A percentile compares a stretch with the other conserved stretches of the same genome.
These are phyloP conservation scores for Somion occarium DNA, from an alignment of 1,284 basidiomycete genomes.

Conservation along the genomic window DNA sequence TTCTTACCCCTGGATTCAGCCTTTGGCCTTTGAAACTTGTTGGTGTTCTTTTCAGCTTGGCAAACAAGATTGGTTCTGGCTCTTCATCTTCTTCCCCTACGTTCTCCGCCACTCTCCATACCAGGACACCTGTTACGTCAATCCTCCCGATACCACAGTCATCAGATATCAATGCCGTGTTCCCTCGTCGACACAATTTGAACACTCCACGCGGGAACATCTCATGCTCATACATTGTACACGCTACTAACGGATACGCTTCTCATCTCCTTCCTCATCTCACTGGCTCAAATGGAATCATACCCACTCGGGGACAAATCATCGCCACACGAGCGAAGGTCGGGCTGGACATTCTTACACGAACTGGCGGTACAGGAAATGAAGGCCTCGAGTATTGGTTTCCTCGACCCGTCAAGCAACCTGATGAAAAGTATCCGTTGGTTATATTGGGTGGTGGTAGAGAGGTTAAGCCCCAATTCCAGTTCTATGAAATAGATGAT, in stretches of 20 bases:
- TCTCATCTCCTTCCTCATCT: slow-evolving; percentile 62
- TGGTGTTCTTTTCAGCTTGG: slow-evolving; percentile 52
- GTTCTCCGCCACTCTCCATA: slow-evolving; percentile 55
- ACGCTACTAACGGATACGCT: slow-evolving; percentile 80
- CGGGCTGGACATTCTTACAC: slow-evolving; percentile 27
- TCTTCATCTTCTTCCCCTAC: slow-evolving; percentile 18
- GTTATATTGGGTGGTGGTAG: slow-evolving; percentile 74
- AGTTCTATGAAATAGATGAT: slow-evolving; percentile 61
- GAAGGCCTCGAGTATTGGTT: slow-evolving; percentile 76
- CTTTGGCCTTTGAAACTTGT: slow-evolving; percentile 79
- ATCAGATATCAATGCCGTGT: slow-evolving; percentile 1
- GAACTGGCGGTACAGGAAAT: slow-evolving; percentile 28
- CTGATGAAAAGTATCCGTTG: slow-evolving; percentile 37
- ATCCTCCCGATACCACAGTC: slow-evolving; percentile 27
- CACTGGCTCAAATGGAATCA: slow-evolving; percentile 47
- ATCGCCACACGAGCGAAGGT: slow-evolving; percentile 55
- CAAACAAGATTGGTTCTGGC: slow-evolving; percentile 19
- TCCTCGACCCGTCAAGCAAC: slow-evolving; percentile 46
- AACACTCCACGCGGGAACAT: slow-evolving; percentile 58
- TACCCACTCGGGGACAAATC: slow-evolving; percentile 74
- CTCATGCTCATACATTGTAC: slow-evolving; percentile 57
- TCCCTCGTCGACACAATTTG: slow-evolving; percentile 43
- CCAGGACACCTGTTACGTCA: slow-evolving; percentile 59
- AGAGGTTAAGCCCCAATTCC: slow-evolving; percentile 41
- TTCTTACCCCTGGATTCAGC: slow-evolving; percentile 52